Percentiles rank a stretch among this genome's conserved stretches.
phyloP scores from a whole-genome alignment of 306 rosid species.

The Gillenia trifoliata region DNA sequence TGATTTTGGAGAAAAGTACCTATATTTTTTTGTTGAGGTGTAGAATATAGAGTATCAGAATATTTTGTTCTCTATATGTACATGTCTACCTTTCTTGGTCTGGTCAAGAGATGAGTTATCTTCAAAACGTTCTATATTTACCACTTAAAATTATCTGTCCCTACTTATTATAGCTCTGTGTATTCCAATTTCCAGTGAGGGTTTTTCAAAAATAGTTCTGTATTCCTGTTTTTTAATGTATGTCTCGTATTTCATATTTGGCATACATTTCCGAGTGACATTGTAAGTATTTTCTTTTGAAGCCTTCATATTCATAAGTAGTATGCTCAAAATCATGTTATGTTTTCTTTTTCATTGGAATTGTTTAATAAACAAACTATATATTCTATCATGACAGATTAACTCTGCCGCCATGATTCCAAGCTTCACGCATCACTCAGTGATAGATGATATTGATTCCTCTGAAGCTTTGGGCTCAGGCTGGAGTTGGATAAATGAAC shows the following conservation, averaged over 20 bases:
- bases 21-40: neutral
- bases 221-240: neutral
- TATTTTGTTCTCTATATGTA: neutral
- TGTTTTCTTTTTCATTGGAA: constrained; percentile 5
- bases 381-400: constrained; percentile 44
- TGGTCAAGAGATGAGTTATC: neutral
- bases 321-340: neutral
- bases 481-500: constrained; percentile 91
- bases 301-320: neutral
- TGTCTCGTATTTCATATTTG: neutral
- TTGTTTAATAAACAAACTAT: constrained; percentile 8
- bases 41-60: neutral
- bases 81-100: neutral
- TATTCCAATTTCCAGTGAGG: neutral
- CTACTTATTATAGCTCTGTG: neutral
- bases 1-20: neutral
- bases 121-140: neutral
- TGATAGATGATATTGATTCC: constrained; percentile 38
- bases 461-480: constrained; percentile 42
- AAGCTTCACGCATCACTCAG: constrained; percentile 52
- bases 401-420: constrained; percentile 60
- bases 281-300: neutral
- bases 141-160: neutral
- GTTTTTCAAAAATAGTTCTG: neutral
- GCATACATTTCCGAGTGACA: neutral